Percentiles rank a stretch among this genome's conserved stretches.
Evolutionary conservation across 192 early-diverging fungal species (phyloP).

Genomic region (Geranomyces variabilis): DNA sequence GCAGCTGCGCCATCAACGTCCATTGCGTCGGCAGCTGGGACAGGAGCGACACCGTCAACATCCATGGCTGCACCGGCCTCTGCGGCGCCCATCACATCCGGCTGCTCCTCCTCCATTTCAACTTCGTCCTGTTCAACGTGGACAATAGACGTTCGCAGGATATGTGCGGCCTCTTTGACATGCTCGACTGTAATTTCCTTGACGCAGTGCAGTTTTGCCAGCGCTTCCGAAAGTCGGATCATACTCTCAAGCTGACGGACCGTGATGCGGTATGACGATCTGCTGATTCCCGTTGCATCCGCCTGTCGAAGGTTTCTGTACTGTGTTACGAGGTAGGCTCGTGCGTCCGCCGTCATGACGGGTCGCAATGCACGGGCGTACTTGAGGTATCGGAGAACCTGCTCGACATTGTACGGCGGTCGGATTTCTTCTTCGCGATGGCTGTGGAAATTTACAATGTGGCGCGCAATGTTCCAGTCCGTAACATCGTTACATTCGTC

Average conservation of each 20-base stretch:
- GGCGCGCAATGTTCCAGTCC: constrained; percentile 88
- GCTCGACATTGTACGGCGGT: constrained; percentile 74
- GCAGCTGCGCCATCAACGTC: not conserved
- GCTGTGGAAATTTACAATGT: constrained; percentile 89
- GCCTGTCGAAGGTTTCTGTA: constrained; percentile 87
- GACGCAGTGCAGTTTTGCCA: constrained; percentile 83
- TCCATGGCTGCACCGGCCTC: constrained; percentile 4
- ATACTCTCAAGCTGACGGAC: constrained; percentile 96
- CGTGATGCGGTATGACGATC: constrained; percentile 86
- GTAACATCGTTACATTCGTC: constrained; percentile 89
- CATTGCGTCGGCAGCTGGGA: not conserved
- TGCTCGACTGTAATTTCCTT: constrained; percentile 66
- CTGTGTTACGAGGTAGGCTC: constrained; percentile 73
- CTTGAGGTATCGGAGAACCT: constrained; percentile 82
- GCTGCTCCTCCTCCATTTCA: constrained; percentile 60
- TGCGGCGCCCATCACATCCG: constrained; percentile 12
- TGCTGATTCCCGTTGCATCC: constrained; percentile 68
- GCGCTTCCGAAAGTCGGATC: constrained; percentile 93
- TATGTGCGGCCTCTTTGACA: constrained; percentile 81
- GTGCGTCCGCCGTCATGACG: constrained; percentile 74
- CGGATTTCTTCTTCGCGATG: constrained; percentile 57
- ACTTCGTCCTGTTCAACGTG: constrained; percentile 43
- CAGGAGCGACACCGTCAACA: constrained; percentile 6
- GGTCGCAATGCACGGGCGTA: constrained; percentile 90
- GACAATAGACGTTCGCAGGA: constrained; percentile 89